These are phyloP conservation scores for Ustilaginoidea virens DNA, from an alignment of 2,329 filamentous ascomycete species.

Conservation along the genomic window DNA sequence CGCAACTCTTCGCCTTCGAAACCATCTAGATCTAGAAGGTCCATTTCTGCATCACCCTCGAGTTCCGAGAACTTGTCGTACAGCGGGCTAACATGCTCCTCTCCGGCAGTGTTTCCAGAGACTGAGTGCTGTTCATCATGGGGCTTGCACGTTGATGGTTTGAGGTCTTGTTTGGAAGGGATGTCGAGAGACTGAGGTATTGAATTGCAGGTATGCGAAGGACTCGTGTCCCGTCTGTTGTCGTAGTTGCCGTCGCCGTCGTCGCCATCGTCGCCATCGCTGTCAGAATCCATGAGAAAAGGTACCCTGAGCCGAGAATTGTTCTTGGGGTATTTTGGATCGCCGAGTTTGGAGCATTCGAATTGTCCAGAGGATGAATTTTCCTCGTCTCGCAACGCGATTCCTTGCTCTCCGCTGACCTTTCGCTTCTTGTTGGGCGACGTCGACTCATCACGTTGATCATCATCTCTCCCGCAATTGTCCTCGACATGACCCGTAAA, in stretches of 20 bases:
- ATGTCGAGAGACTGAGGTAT: too few species aligned
- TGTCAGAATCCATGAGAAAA: constrained; percentile 57
- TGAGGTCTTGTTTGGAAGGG: too few species aligned
- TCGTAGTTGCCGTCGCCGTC: background rate
- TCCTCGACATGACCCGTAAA: constrained; percentile 12
- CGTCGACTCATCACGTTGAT: constrained; percentile 18
- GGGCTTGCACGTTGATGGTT: constrained; percentile 1
- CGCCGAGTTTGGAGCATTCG: background rate
- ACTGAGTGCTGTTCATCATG: constrained; percentile 11
- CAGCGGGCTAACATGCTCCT: constrained; percentile 11
- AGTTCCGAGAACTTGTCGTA: constrained; percentile 19
- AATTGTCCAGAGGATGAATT: constrained; percentile 1
- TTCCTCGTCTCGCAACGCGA: background rate
- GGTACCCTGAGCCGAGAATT: constrained; percentile 24
- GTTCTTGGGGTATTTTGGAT: background rate
- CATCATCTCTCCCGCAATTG: constrained; percentile 13
- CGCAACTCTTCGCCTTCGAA: constrained; percentile 49
- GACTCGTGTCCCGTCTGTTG: too few species aligned
- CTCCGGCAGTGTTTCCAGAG: too few species aligned
- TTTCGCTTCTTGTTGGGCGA: constrained; percentile 15
- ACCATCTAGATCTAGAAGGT: constrained; percentile 37
- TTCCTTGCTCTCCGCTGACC: constrained; percentile 11
- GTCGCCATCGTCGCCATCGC: constrained; percentile 20
- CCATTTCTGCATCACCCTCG: constrained; percentile 26
- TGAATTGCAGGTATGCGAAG: too few species aligned